phyloP scores from a whole-genome alignment of 306 rosid genomes.

The Lathyrus tuberosus region DNA sequence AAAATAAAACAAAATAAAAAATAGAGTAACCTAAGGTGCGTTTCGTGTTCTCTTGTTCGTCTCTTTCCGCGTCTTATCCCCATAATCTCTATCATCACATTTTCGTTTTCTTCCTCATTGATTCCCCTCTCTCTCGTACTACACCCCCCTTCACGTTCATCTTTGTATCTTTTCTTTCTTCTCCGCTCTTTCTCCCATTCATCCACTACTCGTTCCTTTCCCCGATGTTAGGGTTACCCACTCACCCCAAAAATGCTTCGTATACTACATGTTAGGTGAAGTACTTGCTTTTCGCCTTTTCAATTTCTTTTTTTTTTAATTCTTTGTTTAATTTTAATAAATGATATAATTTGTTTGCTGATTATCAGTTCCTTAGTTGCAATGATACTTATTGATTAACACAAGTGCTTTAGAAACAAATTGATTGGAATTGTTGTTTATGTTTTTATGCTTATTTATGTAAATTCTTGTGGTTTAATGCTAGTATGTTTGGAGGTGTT shows the following conservation, averaged over 20 bases:
- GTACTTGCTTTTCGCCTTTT: slow-evolving; percentile 5
- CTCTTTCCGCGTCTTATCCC: slow-evolving; percentile 36
- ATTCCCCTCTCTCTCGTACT: not conserved
- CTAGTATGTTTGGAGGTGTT: not conserved
- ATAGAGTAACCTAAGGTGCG: not conserved
- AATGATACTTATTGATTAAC: not conserved
- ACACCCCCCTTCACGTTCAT: not conserved
- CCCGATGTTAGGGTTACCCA: slow-evolving; percentile 29
- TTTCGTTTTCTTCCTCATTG: not conserved
- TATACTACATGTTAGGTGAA: slow-evolving; percentile 23
- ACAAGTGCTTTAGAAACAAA: not conserved
- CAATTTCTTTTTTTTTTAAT: not conserved
- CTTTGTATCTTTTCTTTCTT: not conserved
- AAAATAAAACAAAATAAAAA: not conserved
- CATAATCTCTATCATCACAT: slow-evolving; percentile 8
- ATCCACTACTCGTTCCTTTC: not conserved
- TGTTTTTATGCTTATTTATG: too few relatives aligned
- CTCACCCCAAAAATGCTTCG: slow-evolving; percentile 7
- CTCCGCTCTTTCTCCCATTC: not conserved
- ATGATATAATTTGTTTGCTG: not conserved
- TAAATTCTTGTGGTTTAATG: slow-evolving; percentile 8
- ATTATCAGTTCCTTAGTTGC: not conserved
- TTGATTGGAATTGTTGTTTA: not conserved
- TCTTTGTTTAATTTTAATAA: not conserved
- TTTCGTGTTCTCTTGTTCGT: not conserved